Percentiles rank a stretch among this genome's conserved stretches.
These are phyloP conservation scores for Coprinopsis strossmayeri DNA, from an alignment of 768 basidiomycete species.

Conservation along the genomic window DNA sequence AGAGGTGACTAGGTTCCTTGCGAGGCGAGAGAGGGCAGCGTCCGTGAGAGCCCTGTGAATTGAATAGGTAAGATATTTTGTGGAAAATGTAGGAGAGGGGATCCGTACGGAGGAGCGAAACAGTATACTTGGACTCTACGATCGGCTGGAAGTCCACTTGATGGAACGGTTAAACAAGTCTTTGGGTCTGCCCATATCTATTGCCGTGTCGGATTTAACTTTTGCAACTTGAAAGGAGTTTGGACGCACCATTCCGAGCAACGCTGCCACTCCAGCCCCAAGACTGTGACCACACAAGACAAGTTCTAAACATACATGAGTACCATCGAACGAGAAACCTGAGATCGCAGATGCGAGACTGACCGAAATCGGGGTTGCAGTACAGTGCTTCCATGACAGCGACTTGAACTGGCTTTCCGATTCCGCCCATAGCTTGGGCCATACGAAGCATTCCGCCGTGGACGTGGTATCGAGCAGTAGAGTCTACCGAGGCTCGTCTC, in stretches of 20 bases:
- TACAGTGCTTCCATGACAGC: slow-evolving; percentile 66
- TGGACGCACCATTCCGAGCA: slow-evolving; percentile 60
- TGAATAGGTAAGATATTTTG: background rate
- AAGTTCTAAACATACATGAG: slow-evolving; percentile 37
- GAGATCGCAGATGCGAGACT: slow-evolving; percentile 17
- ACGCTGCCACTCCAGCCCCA: slow-evolving; percentile 73
- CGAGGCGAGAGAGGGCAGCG: slow-evolving; percentile 49
- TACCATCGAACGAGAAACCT: background rate
- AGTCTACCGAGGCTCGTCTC: slow-evolving; percentile 1
- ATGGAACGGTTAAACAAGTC: slow-evolving; percentile 62
- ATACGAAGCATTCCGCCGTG: slow-evolving; percentile 79
- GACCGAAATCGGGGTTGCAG: slow-evolving; percentile 68
- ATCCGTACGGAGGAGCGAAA: slow-evolving; percentile 70
- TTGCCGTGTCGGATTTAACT: background rate
- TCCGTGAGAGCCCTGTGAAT: slow-evolving; percentile 53
- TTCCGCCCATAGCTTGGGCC: slow-evolving; percentile 72
- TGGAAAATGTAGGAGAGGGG: background rate
- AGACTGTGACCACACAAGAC: slow-evolving; percentile 80
- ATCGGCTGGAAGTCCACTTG: slow-evolving; percentile 64
- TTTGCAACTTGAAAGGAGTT: background rate
- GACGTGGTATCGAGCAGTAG: slow-evolving; percentile 44
- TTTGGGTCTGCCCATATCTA: slow-evolving; percentile 85
- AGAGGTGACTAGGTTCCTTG: slow-evolving; percentile 61
- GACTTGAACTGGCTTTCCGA: slow-evolving; percentile 70
- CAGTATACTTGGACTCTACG: slow-evolving; percentile 69